Conservation (phyloP, 2,329 filamentous ascomycete species). For the Exophiala sp. region DNA sequence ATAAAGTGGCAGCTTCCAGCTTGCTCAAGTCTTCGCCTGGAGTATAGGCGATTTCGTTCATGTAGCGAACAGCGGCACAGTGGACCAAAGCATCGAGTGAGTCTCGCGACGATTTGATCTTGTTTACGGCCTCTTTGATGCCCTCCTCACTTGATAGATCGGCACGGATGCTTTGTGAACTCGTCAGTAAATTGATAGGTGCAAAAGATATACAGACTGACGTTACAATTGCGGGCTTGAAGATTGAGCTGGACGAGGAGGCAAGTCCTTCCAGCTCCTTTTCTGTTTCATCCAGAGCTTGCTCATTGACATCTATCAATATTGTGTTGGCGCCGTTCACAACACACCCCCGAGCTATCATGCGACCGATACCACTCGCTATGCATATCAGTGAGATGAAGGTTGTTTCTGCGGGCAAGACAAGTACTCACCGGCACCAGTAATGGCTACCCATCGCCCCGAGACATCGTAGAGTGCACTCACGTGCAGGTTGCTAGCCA, state of each 20-base stretch:
- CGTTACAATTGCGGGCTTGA: too few relatives aligned
- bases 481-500: not conserved
- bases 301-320: conserved; percentile 14
- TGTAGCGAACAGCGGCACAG: conserved; percentile 17
- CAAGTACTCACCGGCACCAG: conserved; percentile 9
- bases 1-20: conserved; percentile 18
- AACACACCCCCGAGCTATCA: conserved; percentile 19
- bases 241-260: not conserved
- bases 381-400: not conserved
- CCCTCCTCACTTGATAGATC: conserved; percentile 20
- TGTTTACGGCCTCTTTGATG: conserved; percentile 10
- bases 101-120: not conserved
- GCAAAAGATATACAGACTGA: too few relatives aligned
- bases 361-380: conserved; percentile 24
- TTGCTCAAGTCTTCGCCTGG: conserved; percentile 11
- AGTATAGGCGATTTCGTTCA: conserved; percentile 17
- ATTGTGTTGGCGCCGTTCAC: conserved; percentile 24
- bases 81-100: conserved; percentile 15
- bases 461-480: not conserved
- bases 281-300: conserved; percentile 7
- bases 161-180: conserved; percentile 8
- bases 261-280: conserved; percentile 8
- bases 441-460: conserved; percentile 12
- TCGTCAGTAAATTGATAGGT: too few relatives aligned
- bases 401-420: not conserved